Evolutionary conservation across 768 basidiomycete species (phyloP).

Genomic region (Auriscalpium orientale): DNA sequence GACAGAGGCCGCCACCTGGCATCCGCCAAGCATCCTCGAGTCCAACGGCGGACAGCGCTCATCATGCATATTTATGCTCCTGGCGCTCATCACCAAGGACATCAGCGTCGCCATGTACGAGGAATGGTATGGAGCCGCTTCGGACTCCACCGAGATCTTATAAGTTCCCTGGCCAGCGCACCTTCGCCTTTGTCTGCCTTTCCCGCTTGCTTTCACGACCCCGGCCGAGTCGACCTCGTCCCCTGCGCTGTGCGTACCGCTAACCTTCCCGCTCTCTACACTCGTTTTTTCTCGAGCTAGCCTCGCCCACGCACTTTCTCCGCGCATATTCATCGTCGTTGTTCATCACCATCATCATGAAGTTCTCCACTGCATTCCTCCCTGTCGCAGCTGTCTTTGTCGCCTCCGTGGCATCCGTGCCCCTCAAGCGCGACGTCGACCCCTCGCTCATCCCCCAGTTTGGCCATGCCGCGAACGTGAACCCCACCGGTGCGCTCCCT

Average conservation of each 20-base stretch:
- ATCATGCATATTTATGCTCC: too few relatives aligned
- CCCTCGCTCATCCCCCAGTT: constrained; percentile 18
- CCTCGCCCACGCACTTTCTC: background rate
- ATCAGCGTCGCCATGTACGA: too few relatives aligned
- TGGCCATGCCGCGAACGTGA: constrained; percentile 11
- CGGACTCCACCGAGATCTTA: too few relatives aligned
- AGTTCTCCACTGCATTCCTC: background rate
- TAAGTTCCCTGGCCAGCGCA: too few relatives aligned
- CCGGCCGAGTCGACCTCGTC: background rate
- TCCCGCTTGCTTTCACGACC: background rate
- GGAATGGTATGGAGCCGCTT: too few relatives aligned
- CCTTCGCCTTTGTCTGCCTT: background rate
- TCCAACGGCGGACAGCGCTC: too few relatives aligned
- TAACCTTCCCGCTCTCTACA: background rate
- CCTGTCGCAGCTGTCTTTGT: background rate
- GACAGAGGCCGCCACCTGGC: too few relatives aligned
- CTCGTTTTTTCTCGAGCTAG: background rate
- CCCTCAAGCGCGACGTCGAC: constrained; percentile 14
- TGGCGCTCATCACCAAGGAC: too few relatives aligned
- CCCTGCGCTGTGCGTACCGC: background rate
- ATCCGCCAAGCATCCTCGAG: too few relatives aligned
- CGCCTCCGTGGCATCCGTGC: background rate
- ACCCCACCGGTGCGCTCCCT: constrained; percentile 14
- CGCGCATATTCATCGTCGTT: too few relatives aligned
- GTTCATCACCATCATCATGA: background rate